These are phyloP conservation scores for Nemania sp. DNA, from an alignment of 2,329 filamentous ascomycete species.

Conservation along the genomic window DNA sequence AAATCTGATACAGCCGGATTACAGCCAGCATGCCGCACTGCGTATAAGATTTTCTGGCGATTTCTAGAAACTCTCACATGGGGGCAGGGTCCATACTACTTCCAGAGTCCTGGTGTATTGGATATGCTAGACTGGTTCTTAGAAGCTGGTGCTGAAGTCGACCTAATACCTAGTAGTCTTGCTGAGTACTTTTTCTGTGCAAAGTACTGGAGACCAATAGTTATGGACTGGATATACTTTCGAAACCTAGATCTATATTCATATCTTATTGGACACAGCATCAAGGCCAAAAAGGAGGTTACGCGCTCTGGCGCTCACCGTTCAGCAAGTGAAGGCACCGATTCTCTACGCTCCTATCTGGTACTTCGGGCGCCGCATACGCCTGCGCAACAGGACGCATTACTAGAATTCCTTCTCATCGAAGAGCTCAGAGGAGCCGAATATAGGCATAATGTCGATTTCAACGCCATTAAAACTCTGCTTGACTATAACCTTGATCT, in stretches of 20 bases:
- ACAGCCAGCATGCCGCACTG: not conserved
- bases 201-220: not conserved
- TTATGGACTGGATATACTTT: conserved; percentile 4
- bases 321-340: conserved; percentile 5
- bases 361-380: not conserved
- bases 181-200: no score
- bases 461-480: conserved; percentile 5
- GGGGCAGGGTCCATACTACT: not conserved
- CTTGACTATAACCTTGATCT: not conserved
- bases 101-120: not conserved
- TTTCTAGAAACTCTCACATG: no score
- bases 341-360: conserved; percentile 6
- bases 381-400: not conserved
- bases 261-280: not conserved
- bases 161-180: not conserved
- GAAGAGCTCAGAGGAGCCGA: not conserved
- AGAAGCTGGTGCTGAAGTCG: not conserved
- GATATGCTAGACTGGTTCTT: conserved; percentile 21
- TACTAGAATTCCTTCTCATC: not conserved
- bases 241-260: not conserved
- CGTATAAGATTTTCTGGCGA: not conserved
- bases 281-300: not conserved
- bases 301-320: not conserved
- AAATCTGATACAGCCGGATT: not conserved
- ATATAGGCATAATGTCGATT: not conserved